Conservation (phyloP, 2,329 filamentous ascomycete genomes). For the Verticillium nubilum region DNA sequence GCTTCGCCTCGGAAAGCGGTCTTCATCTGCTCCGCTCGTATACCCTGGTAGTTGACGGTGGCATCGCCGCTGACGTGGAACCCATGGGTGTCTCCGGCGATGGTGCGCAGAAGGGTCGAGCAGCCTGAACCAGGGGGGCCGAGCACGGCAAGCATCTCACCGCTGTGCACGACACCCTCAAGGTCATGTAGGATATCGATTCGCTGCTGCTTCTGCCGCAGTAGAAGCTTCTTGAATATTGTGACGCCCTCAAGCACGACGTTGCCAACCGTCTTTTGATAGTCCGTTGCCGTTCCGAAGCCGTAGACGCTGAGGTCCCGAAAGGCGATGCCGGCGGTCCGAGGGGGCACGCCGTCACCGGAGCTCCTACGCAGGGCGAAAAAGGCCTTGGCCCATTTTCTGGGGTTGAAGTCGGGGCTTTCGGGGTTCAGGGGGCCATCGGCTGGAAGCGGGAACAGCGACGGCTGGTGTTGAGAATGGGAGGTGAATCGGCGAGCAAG, state of each 20-base stretch:
- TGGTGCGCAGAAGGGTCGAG: slow-evolving; percentile 57
- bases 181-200: slow-evolving; percentile 44
- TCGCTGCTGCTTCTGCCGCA: slow-evolving; percentile 12
- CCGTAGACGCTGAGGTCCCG: slow-evolving; percentile 36
- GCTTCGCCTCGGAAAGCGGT: slow-evolving; percentile 45
- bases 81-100: slow-evolving; percentile 1
- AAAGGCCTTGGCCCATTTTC: slow-evolving; percentile 38
- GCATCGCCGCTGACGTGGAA: neutral
- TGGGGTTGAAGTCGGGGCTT: slow-evolving; percentile 31
- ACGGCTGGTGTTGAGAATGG: slow-evolving; percentile 13
- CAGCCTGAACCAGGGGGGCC: slow-evolving; percentile 53
- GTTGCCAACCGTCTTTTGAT: slow-evolving; percentile 35
- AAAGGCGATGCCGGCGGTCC: slow-evolving; percentile 29
- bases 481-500: slow-evolving; percentile 20
- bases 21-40: neutral
- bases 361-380: slow-evolving; percentile 17
- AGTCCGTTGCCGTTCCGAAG: slow-evolving; percentile 31
- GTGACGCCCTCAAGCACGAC: slow-evolving; percentile 18
- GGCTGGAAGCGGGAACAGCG: slow-evolving; percentile 13
- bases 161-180: slow-evolving; percentile 45
- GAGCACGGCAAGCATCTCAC: slow-evolving; percentile 53
- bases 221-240: slow-evolving; percentile 19
- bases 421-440: slow-evolving; percentile 29
- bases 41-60: slow-evolving; percentile 1
- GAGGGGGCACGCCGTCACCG: slow-evolving; percentile 17